Evolutionary conservation across 805 yeast genomes (phyloP), one percentile per base, ranked within the genome.

Genomic region (Starmerella bombicola): DNA sequence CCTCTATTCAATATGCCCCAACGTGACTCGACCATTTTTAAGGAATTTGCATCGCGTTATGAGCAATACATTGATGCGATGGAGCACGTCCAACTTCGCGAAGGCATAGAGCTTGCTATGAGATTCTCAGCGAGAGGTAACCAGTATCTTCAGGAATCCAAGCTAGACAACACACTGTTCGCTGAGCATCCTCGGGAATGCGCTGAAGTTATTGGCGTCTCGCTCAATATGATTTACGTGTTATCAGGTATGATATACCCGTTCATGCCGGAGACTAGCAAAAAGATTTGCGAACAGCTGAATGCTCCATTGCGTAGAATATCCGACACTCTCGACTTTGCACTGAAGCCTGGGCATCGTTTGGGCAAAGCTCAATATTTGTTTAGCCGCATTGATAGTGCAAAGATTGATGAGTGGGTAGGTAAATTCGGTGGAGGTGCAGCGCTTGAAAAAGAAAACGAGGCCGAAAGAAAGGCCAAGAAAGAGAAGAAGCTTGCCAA

Each of bases 101-200:
- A 76, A 57, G 97, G 96, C 59, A 69, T 88, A 48, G 97, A 86
- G 61, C 62, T 76, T 29, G 94, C 95, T 46, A 85, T 91, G 95
- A 70, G 81, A 24, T 67, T 91, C 42, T 80, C 95, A 43, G 75
- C 93, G 17, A 76, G 95, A 55, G 98, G 98, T 63, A 91, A 91
- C 65, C 80, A 71, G 61, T 91, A 88, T 71, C 71, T 91, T 60
- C 99, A 91, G 66, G 98, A 88, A 38, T 85, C 86, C 67, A 86
- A 86, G 65, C 71, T 91, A 55, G 97, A 88, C 63, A 91, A 91
- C 70, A 68, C 81, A 8, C 68, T 86, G 50, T 83, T 76, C 62
- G 73, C 75, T 41, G 74, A 83, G 55, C 59, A 64, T 36, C 93
- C 95, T 33, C 82, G 71, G 25, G 76, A 74, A 55, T 74, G 94